phyloP scores from a whole-genome alignment of 163 green algal genomes.

The Chlamydomonas reinhardtii region DNA sequence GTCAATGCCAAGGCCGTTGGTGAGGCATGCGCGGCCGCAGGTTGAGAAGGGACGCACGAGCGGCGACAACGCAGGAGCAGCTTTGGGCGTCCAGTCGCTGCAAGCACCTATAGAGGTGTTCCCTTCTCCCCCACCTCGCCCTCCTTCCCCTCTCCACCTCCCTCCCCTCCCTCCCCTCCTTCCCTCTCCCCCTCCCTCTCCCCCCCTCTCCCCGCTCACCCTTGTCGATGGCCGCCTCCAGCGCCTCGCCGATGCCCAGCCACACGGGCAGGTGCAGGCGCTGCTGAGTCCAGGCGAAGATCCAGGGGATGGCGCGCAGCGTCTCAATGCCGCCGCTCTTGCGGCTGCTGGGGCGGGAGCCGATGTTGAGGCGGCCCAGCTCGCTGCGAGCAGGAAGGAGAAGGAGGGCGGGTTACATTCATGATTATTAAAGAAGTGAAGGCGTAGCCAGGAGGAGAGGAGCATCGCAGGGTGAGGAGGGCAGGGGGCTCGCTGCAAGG shows the following conservation, averaged over 20 bases:
- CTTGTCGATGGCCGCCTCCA: conserved; percentile 66
- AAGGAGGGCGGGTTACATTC: not conserved
- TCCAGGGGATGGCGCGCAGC: conserved; percentile 98
- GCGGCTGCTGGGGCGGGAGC: conserved; percentile 87
- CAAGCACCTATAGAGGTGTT: too few species aligned
- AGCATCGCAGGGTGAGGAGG: too few species aligned
- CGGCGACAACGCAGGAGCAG: too few species aligned
- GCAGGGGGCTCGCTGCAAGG: too few species aligned
- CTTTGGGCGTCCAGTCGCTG: too few species aligned
- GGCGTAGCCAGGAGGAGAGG: too few species aligned
- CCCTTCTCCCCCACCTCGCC: not conserved
- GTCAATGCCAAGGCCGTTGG: not conserved
- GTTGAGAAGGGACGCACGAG: too few species aligned
- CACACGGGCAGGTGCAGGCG: conserved; percentile 96
- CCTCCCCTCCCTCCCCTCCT: not conserved
- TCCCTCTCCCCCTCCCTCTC: not conserved
- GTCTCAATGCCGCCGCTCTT: conserved; percentile 85
- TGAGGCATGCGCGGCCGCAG: too few species aligned
- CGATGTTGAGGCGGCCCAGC: conserved; percentile 98
- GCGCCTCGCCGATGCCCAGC: conserved; percentile 94
- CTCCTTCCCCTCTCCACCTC: not conserved
- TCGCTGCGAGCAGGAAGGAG: conserved; percentile 66
- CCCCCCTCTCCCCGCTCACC: not conserved
- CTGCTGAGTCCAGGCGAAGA: conserved; percentile 99
- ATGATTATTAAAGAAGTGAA: too few species aligned